phyloP scores from a whole-genome alignment of 768 basidiomycete species.

The Bullera alba region DNA sequence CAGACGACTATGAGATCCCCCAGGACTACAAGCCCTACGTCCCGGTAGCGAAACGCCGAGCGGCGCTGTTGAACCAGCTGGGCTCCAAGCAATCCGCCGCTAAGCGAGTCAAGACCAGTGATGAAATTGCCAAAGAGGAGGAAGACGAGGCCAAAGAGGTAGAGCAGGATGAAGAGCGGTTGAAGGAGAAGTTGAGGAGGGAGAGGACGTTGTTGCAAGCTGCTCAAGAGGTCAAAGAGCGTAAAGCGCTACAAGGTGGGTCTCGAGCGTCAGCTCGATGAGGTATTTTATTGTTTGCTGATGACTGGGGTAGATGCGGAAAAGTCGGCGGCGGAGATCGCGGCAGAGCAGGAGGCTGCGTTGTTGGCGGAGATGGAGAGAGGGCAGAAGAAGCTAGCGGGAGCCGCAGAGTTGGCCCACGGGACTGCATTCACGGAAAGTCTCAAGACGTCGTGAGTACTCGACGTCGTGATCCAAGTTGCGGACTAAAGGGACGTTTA shows the following conservation, averaged over 20 bases:
- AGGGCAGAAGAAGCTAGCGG: conserved; percentile 80
- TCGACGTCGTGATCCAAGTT: not conserved
- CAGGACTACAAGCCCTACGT: conserved; percentile 72
- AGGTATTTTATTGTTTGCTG: not conserved
- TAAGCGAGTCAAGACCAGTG: conserved; percentile 52
- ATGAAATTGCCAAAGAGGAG: conserved; percentile 50
- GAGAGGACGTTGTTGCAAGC: conserved; percentile 83
- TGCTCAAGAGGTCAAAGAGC: conserved; percentile 87
- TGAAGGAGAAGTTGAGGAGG: conserved; percentile 66
- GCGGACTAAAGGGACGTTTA: conserved; percentile 46
- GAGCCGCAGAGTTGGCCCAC: conserved; percentile 84
- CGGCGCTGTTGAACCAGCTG: conserved; percentile 70
- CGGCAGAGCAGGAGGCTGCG: conserved; percentile 80
- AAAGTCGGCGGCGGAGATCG: conserved; percentile 80
- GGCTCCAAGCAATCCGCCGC: conserved; percentile 50
- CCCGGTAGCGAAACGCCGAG: conserved; percentile 74
- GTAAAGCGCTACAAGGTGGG: conserved; percentile 72
- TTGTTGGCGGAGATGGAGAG: conserved; percentile 81
- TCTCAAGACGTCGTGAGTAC: conserved; percentile 67
- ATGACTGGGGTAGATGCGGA: conserved; percentile 58
- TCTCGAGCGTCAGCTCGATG: too few relatives aligned
- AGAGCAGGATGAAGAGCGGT: conserved; percentile 69
- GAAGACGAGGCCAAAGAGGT: conserved; percentile 58
- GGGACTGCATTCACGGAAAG: conserved; percentile 87
- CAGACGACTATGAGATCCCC: conserved; percentile 24